A percentile compares a stretch with the other conserved stretches of the same genome.
Conservation (phyloP, 2,329 filamentous ascomycete genomes). For the Clonostachys rhizophaga region DNA sequence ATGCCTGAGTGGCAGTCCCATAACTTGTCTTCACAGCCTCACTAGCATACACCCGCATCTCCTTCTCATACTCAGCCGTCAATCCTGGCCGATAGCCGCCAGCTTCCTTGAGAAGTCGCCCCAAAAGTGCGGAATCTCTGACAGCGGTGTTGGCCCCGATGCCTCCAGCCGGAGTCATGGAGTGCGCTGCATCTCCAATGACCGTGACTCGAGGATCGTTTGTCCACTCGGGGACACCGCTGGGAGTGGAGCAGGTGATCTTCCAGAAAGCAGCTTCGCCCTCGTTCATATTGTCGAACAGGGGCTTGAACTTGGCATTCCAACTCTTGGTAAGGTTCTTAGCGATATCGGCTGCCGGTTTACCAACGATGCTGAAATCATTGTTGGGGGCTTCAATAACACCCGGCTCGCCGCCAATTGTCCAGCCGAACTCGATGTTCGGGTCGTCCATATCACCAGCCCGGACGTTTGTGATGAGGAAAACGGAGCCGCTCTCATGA, state of each 20-base stretch:
- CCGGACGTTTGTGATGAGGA: conserved; percentile 60
- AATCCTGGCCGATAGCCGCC: conserved; percentile 49
- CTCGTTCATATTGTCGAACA: conserved; percentile 55
- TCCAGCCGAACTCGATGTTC: conserved; percentile 56
- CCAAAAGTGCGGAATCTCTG: conserved; percentile 48
- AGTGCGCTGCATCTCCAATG: conserved; percentile 30
- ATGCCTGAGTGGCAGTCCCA: conserved; percentile 31
- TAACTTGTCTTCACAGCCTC: conserved; percentile 53
- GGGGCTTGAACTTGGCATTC: conserved; percentile 48
- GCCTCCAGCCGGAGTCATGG: conserved; percentile 5
- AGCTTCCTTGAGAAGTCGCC: conserved; percentile 42
- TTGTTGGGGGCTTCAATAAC: conserved; percentile 54
- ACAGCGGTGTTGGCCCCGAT: conserved; percentile 31
- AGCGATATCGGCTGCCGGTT: conserved; percentile 52
- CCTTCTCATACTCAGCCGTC: conserved; percentile 52
- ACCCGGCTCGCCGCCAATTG: conserved; percentile 52
- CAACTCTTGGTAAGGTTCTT: conserved; percentile 47
- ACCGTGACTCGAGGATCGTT: conserved; percentile 54
- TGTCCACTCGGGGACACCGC: conserved; percentile 54
- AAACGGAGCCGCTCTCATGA: conserved; percentile 35
- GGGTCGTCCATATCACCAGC: conserved; percentile 55
- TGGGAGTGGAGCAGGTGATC: conserved; percentile 57
- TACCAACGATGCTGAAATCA: conserved; percentile 53
- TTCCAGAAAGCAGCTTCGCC: conserved; percentile 61
- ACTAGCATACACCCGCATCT: conserved; percentile 57